Evolutionary conservation across 176 grass and related monocot species (phyloP).

Genomic region (Eragrostis nindensis): DNA sequence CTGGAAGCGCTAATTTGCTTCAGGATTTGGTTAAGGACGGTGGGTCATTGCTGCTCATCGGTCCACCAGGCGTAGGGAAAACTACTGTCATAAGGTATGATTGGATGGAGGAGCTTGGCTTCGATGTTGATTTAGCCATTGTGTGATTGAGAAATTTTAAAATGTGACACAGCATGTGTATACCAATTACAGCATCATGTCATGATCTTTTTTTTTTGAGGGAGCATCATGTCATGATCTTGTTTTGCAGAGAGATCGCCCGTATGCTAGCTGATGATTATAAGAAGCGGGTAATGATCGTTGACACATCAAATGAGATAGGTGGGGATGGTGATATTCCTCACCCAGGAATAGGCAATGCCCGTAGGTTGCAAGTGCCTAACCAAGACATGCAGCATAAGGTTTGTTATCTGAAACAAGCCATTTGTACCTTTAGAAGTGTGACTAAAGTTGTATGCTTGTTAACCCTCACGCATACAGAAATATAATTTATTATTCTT

Average conservation of each 20-base stretch:
- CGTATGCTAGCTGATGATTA: slow-evolving; percentile 86
- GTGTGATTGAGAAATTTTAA: not conserved
- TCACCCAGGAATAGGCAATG: slow-evolving; percentile 77
- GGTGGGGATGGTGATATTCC: slow-evolving; percentile 95
- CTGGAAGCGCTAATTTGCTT: slow-evolving; percentile 79
- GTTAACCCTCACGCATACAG: not conserved
- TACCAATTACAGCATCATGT: not conserved
- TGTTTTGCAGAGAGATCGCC: slow-evolving; percentile 80
- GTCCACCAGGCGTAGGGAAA: slow-evolving; percentile 87
- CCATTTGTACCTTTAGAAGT: not conserved
- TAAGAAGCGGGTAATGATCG: slow-evolving; percentile 84
- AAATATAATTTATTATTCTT: not conserved
- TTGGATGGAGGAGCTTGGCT: not conserved
- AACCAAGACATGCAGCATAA: slow-evolving; percentile 86
- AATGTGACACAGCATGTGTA: not conserved
- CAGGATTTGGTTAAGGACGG: slow-evolving; percentile 90
- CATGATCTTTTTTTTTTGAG: not conserved
- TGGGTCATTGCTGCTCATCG: slow-evolving; percentile 77
- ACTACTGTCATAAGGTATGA: slow-evolving; percentile 86
- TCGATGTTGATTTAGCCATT: not conserved
- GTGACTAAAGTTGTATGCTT: not conserved
- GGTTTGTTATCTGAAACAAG: slow-evolving; percentile 45
- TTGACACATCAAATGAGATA: slow-evolving; percentile 98
- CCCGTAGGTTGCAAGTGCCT: slow-evolving; percentile 90
- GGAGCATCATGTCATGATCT: not conserved